Conservation (phyloP, 495 filamentous ascomycete genomes). For the Daldinia grandis region DNA sequence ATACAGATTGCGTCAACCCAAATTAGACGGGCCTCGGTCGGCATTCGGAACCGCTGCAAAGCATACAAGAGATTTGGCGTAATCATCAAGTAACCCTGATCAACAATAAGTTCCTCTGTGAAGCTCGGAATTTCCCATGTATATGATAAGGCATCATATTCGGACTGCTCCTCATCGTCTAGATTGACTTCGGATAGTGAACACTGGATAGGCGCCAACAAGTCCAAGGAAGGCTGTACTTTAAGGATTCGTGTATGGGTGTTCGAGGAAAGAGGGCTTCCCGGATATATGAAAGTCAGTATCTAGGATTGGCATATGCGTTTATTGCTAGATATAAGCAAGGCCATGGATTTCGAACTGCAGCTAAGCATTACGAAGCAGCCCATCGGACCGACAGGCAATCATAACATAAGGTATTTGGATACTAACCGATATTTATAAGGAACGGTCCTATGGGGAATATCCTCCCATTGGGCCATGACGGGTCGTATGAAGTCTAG, state of each 20-base stretch:
- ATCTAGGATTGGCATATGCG: background rate
- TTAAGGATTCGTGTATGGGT: background rate
- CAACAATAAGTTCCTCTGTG: background rate
- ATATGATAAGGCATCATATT: background rate
- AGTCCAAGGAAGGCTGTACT: background rate
- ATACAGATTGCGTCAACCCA: background rate
- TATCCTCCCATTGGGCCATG: background rate
- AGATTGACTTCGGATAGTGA: background rate
- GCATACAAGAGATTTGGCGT: background rate
- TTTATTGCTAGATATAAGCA: background rate
- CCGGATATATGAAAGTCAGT: background rate
- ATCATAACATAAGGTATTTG: background rate
- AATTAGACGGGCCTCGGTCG: background rate
- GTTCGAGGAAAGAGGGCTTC: background rate
- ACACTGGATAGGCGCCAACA: background rate
- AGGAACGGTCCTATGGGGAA: background rate
- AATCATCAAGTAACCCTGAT: background rate
- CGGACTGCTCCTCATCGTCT: background rate
- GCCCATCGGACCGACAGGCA: background rate
- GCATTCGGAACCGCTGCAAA: background rate
- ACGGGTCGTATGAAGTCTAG: background rate
- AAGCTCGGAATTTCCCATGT: background rate
- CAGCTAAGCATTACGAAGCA: background rate
- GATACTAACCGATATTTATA: background rate
- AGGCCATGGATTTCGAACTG: background rate